phyloP scores from a whole-genome alignment of 2,329 filamentous ascomycete species.

The Ophiostoma australiae region DNA sequence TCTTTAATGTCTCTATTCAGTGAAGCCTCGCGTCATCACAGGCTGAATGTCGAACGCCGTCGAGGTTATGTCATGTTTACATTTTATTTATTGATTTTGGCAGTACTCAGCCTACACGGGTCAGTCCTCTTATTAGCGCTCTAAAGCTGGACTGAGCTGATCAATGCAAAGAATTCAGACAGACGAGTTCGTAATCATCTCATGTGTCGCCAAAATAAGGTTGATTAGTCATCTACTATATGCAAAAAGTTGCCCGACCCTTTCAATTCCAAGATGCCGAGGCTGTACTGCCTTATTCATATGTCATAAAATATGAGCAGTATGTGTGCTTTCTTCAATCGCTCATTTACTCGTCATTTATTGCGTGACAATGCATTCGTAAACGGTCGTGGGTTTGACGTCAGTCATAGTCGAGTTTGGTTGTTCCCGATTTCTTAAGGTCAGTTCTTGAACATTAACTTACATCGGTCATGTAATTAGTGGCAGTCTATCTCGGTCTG shows the following conservation, averaged over 20 bases:
- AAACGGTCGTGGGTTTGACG: background rate
- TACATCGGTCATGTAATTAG: background rate
- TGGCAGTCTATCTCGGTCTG: background rate
- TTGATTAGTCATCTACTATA: background rate
- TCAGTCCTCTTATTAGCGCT: background rate
- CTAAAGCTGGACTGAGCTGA: background rate
- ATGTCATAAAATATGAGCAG: background rate
- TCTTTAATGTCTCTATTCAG: background rate
- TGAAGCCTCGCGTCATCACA: background rate
- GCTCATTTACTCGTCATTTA: background rate
- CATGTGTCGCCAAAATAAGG: background rate
- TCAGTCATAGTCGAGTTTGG: background rate
- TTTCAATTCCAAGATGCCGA: background rate
- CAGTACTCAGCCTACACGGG: background rate
- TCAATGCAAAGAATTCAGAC: no score
- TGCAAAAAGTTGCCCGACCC: background rate
- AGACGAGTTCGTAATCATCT: background rate
- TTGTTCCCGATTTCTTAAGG: background rate
- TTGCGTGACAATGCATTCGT: conserved; percentile 7
- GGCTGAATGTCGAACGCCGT: background rate
- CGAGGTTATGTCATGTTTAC: no score
- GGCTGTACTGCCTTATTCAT: background rate
- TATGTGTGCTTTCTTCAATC: background rate
- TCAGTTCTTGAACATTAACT: background rate
- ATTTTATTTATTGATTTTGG: background rate